Base-by-base conservation (phyloP, 371 early-diverging fungal genomes). In the Coemansia sp. region DNA sequence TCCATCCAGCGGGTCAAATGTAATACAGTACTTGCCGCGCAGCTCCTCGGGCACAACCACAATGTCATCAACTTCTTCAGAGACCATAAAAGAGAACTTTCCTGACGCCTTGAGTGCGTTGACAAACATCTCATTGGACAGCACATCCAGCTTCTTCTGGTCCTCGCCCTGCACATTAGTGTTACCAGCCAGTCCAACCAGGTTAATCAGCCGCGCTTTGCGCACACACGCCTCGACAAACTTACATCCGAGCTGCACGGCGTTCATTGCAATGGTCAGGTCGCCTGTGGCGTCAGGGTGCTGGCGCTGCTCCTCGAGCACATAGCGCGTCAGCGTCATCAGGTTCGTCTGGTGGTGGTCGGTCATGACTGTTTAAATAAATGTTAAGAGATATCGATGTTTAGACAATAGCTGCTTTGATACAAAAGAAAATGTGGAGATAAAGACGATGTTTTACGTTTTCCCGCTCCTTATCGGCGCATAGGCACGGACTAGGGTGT, bases 1-100 rank as follows among this genome's bases (percentile, higher is more conserved):
- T 57, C 98, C 98, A 81, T 98, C 98, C 37, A 98, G 87, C 50
- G 98, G 98, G 80, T 98, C 98, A 85, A 98, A 98, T 30, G 93
- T 94, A 28, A 98, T 95, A 78, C 93, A 90, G 86, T 98, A 98
- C 82, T 93, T 91, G 72, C 94, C 98, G 44, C 87, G 88, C 64
- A 83, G 84, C 51, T 83, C 78, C 48, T 85, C 85, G 61, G 84
- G 87, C 62, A 95, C 90, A 61, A 94, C 82, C 82, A 97, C 93
- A 33, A 93, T 93, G 62, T 95, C 89, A 67, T 97, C 98, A 64
- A 93, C 91, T 84, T 98, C 98, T 80, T 98, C 98, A 7, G 96
- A 95, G 16, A 98, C 94, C 82, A 98, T 85, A 47, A 97, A 82
- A 44, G 92, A 89, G 16, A 94, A 92, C 82, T 93, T 95, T 61